Conservation (phyloP, 1,139 yeast species). For the Candida pseudocylindracea region DNA sequence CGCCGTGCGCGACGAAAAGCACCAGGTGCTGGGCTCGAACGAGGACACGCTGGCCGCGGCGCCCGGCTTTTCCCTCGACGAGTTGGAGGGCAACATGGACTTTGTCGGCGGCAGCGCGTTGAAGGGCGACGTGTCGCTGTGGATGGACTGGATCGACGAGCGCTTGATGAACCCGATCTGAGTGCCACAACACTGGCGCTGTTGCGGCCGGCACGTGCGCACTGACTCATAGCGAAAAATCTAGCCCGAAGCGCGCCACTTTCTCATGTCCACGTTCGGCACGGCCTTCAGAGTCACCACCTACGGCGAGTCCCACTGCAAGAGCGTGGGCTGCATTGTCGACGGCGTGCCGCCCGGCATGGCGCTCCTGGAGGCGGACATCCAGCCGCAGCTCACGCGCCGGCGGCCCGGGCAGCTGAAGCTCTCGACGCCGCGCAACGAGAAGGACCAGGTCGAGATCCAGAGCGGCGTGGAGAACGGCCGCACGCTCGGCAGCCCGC, state of each 20-base stretch:
- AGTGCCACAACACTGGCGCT: too few species aligned
- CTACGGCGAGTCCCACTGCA: slow-evolving; percentile 96
- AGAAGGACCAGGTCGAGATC: slow-evolving; percentile 77
- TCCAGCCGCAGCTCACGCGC: slow-evolving; percentile 88
- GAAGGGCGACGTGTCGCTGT: slow-evolving; percentile 25
- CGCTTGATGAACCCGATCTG: slow-evolving; percentile 24
- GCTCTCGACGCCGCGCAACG: slow-evolving; percentile 85
- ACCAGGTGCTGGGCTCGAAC: background rate
- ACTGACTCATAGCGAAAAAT: too few species aligned
- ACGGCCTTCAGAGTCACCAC: slow-evolving; percentile 52
- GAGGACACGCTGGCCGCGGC: slow-evolving; percentile 1
- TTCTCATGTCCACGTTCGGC: slow-evolving; percentile 20
- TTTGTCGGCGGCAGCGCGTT: slow-evolving; percentile 51
- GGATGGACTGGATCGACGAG: slow-evolving; percentile 70
- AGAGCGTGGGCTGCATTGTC: slow-evolving; percentile 95
- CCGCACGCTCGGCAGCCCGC: slow-evolving; percentile 81
- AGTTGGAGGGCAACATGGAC: slow-evolving; percentile 53
- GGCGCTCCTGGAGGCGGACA: slow-evolving; percentile 61
- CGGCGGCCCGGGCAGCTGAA: slow-evolving; percentile 96
- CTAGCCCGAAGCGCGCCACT: background rate
- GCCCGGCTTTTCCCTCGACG: slow-evolving; percentile 31
- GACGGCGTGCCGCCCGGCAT: slow-evolving; percentile 97
- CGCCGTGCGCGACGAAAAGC: slow-evolving; percentile 7
- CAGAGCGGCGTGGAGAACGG: slow-evolving; percentile 93
- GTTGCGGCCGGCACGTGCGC: too few species aligned